Base-by-base conservation (phyloP, 768 basidiomycete species). In the Mycena alexandri region DNA sequence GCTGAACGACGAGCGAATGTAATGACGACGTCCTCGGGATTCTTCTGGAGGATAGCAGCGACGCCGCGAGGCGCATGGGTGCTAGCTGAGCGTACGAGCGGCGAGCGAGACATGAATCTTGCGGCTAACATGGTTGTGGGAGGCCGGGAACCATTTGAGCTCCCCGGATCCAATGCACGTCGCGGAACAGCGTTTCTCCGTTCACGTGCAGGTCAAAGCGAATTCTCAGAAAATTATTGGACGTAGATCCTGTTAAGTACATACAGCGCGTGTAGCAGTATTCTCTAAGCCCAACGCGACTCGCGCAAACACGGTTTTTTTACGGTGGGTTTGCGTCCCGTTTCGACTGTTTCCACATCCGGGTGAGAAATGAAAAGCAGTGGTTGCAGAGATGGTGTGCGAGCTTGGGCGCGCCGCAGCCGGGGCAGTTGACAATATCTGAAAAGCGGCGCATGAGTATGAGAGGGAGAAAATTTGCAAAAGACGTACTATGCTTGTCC, bases 401-500 rank as follows among this genome's bases (percentile, higher is more conserved):
- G 17, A 96, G 88, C 77, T 98, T 98, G 50, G 94, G 89, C 17
- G 83, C 82, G 29, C 96, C 96, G 72, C 96, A 98, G 25, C 87
- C 93, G n/a, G 93, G 89, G 75, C 96, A 99, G 71, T 90, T 88
- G 66, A 93, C 93, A 71, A 99, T 88, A 76, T 96, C 96, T 99
- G 66, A 3, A 36, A 36, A 38, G 38, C 71, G 41, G 74, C 63
- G 56, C 36, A 33, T 46, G 33, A 41, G 53, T n/a, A 46, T 47
- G 66, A 44, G 70, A 47, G 36, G 54, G 19, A 52, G 24, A 69
- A 25, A 21, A 53, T 33, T 25, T 56, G 1, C 36, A 22, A 12
- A 10, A 38, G 38, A 79, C 89, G 67, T 74, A 95, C 97, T 95
- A 67, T 90, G 90, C 78, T 95, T 96, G 79, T 98, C 96, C 78